These are phyloP conservation scores for Williopsis jadinii DNA, from an alignment of 1,139 yeast species.

Conservation along the genomic window DNA sequence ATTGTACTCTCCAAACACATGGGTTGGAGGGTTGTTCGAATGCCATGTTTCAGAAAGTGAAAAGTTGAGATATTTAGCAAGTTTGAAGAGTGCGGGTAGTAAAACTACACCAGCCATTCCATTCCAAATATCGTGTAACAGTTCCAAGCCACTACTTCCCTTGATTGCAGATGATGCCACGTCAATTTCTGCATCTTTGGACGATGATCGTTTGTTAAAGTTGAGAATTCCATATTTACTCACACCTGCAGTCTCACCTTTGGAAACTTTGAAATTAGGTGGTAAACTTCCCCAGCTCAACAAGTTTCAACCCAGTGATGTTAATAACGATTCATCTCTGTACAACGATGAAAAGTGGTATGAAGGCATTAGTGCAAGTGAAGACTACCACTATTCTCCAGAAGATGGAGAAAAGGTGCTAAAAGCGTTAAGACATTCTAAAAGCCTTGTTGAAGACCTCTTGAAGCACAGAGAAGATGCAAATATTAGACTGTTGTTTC, in stretches of 20 bases:
- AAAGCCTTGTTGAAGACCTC: conserved; percentile 13
- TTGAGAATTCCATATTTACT: conserved; percentile 55
- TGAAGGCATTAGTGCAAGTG: conserved; percentile 40
- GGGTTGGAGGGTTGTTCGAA: conserved; percentile 61
- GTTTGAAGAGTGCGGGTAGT: conserved; percentile 17
- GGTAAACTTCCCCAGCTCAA: no score
- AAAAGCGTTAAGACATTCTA: conserved; percentile 29
- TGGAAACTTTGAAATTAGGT: no score
- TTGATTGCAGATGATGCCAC: conserved; percentile 51
- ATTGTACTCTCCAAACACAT: conserved; percentile 50
- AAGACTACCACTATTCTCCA: conserved; percentile 37
- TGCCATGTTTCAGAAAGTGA: conserved; percentile 35
- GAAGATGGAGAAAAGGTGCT: conserved; percentile 29
- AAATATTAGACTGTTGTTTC: no score
- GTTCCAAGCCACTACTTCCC: conserved; percentile 47
- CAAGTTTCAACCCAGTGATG: no score
- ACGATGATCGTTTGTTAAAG: conserved; percentile 22
- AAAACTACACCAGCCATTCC: conserved; percentile 12
- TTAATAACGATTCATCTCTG: no score
- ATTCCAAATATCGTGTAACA: conserved; percentile 31
- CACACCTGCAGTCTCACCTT: conserved; percentile 30
- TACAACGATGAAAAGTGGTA: conserved; percentile 36
- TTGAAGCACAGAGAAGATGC: background rate
- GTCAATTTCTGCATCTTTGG: conserved; percentile 38
- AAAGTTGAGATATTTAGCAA: conserved; percentile 24